These are phyloP conservation scores for Suillus plorans DNA, from an alignment of 768 basidiomycete genomes.

Conservation along the genomic window DNA sequence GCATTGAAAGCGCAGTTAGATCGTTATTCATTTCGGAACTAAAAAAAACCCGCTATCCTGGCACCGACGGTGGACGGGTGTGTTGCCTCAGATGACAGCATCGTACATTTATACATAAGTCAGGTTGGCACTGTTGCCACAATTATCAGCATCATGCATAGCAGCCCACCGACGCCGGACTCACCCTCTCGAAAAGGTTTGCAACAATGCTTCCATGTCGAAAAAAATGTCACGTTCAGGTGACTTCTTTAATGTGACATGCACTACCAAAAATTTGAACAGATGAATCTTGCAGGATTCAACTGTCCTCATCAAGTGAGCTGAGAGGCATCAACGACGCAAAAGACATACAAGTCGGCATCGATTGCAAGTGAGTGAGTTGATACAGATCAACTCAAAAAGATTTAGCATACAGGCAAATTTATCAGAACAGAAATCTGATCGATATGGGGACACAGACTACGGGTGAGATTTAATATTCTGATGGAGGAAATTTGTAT, in stretches of 20 bases:
- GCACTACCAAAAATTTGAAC: background rate
- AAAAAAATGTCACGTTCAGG: background rate
- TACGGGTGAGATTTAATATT: background rate
- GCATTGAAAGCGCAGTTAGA: background rate
- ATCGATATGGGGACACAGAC: background rate
- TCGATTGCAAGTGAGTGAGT: background rate
- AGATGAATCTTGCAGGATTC: background rate
- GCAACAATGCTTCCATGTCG: background rate
- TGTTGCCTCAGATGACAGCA: background rate
- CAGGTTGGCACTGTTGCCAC: background rate
- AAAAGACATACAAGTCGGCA: background rate
- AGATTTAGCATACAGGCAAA: background rate
- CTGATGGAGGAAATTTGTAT: background rate
- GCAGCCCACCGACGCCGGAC: background rate
- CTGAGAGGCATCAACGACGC: background rate
- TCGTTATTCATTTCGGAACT: background rate
- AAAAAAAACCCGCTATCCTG: background rate
- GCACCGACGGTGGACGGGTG: conserved; percentile 8
- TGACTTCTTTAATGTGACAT: background rate
- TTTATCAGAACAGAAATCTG: background rate
- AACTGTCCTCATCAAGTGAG: background rate
- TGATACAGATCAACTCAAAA: background rate
- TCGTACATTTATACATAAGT: background rate
- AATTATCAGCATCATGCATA: background rate
- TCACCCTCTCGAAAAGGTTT: background rate